Evolutionary conservation across 2,329 filamentous ascomycete species (phyloP), one percentile per base, ranked within the genome.

Genomic region (Coleophoma eucalyptorum): DNA sequence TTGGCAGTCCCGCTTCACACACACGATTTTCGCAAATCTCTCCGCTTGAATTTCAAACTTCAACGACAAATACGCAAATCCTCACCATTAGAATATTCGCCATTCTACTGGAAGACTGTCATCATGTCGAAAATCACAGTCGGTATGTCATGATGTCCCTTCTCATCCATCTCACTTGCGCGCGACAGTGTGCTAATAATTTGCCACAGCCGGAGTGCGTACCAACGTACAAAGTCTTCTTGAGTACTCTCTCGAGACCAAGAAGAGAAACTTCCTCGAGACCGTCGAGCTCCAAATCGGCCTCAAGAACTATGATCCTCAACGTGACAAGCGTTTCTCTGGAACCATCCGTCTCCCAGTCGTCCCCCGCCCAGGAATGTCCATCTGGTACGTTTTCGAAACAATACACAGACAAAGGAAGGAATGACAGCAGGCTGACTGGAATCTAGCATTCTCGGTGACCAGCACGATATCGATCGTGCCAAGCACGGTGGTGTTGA

Each of bases 301-400:
- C 75, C 86, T 96, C 73, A 95, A 96, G 89, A 96, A 96, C 87
- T 96, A 96, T 81, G 89, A 99, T 75, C 93, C 94, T 72, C 82
- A 97, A 87, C 93, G 94, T 90, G 94, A 99, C 83, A 99, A 99
- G 93, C 93, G 93, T 96, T 99, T 99, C 93, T 96, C 90, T 53
- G 94, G 94, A 77, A 97, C 94, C 76, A 89, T 99, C 83, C 91
- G 88, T 80, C 89, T 97, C 69, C 92, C 93, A 64, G 81, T 84
- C 69, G 82, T 97, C 66, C 94, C 92, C 67, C 91, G 90, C 72
- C 94, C 90, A 72, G 85, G 86, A 81, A 94, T 95, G 90, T 77
- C 73, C 78, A 85, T 95, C 80, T 95, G 87, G 81, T 84, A 75
- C 61, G 77, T 71, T 61, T 32, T 40, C 37, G 40, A 44, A 45